Evolutionary conservation across 2,329 filamentous ascomycete species (phyloP).

Genomic region (Aureobasidium pullulans): DNA sequence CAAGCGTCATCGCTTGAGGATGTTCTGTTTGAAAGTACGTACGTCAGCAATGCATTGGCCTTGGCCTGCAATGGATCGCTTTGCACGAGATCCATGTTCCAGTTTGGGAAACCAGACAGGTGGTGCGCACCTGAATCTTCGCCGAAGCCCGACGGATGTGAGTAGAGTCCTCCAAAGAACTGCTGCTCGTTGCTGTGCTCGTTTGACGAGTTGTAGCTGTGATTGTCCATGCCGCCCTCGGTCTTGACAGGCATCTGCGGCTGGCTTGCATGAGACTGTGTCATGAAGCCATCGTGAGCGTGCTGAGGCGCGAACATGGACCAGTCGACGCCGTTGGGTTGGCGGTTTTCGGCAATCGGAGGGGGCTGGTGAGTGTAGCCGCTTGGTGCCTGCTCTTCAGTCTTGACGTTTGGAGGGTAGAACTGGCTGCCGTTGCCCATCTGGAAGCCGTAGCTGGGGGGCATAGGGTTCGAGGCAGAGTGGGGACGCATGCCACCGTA

Average conservation of each 20-base stretch:
- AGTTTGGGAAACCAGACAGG: constrained; percentile 32
- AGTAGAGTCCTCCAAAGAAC: constrained; percentile 44
- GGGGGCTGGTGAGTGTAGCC: constrained; percentile 15
- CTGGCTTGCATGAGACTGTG: constrained; percentile 21
- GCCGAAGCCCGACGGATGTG: constrained; percentile 32
- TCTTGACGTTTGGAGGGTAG: constrained; percentile 19
- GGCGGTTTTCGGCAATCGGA: constrained; percentile 10
- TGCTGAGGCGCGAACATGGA: constrained; percentile 36
- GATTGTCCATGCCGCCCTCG: constrained; percentile 35
- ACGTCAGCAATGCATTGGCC: constrained; percentile 38
- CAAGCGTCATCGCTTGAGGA: constrained; percentile 15
- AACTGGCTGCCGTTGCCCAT: constrained; percentile 24
- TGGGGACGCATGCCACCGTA: constrained; percentile 24
- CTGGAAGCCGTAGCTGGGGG: constrained; percentile 25
- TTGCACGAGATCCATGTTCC: constrained; percentile 30
- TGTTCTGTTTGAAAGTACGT: constrained; percentile 23
- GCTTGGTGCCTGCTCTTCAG: constrained; percentile 15
- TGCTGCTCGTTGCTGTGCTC: constrained; percentile 37
- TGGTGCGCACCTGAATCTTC: constrained; percentile 23
- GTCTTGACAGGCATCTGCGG: constrained; percentile 36
- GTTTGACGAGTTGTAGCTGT: constrained; percentile 32
- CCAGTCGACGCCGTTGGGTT: constrained; percentile 32
- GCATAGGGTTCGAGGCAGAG: constrained; percentile 24
- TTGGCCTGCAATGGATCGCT: constrained; percentile 39
- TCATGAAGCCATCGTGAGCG: constrained; percentile 38